Evolutionary conservation across 2,329 filamentous ascomycete species (phyloP), one percentile per base, ranked within the genome.

Genomic region (Fusarium sp.): DNA sequence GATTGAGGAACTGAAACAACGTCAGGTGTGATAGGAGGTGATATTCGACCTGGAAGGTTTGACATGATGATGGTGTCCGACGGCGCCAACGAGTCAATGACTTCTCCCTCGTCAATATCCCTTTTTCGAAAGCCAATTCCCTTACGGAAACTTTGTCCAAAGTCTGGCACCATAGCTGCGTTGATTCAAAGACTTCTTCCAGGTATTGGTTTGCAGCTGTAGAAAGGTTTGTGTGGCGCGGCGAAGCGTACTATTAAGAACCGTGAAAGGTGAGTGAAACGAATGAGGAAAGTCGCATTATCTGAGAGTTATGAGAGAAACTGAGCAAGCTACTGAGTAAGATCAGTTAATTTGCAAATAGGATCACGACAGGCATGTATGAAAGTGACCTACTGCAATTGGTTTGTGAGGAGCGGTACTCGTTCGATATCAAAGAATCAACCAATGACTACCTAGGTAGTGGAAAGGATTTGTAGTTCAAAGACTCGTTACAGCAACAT

Each of bases 41-140:
- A 78, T 69, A 77, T 74, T 27, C 73, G 74, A 65, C 68, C 77
- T 70, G 77, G 76, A 73, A 68, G 56, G 30, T 63, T 63, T 45
- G 71, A 66, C 25, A 75, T 59, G 29, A 76, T 42, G 43, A 70
- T 55, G 22, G 72, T 68, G 24, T 73, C 63, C 57, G 76, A 75
- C 56, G 77, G 61, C 38, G 75, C 66, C 43, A 72, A 63, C 57
- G 78, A 78, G 67, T 75, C 71, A 50, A 75, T 58, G 38, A 68
- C 50, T 30, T 58, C 46, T 40, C 72, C 67, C 53, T 70, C 68
- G 53, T 68, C 66, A 45, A 73, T 63, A 25, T 60, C 63, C 49
- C 60, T 68, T 56, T 74, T 77, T 59, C 72, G 69, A 56, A 76
- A 63, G 24, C 73, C 71, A 42, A 60, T 55, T 59, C 68, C 67